Evolutionary conservation across 2,329 filamentous ascomycete genomes (phyloP).

Genomic region (Fusarium nygamai): DNA sequence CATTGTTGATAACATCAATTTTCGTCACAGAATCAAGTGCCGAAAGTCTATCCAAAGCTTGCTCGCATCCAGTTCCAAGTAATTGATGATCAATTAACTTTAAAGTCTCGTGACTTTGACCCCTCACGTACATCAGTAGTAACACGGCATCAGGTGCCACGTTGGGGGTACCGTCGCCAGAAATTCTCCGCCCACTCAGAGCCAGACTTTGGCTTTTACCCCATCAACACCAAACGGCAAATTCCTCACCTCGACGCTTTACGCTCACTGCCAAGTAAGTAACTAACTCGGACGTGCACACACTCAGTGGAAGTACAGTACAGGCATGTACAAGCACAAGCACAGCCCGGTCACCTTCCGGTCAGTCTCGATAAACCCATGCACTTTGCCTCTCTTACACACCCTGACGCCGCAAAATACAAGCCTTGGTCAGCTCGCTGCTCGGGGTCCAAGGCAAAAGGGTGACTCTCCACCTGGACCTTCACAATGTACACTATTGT

Average conservation of each 20-base stretch:
- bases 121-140: background rate
- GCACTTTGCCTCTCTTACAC: constrained; percentile 29
- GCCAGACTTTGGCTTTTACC: background rate
- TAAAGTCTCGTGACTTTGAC: constrained; percentile 2
- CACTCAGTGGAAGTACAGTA: background rate
- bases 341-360: constrained; percentile 6
- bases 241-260: constrained; percentile 5
- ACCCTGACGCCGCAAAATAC: background rate
- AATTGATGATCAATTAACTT: background rate
- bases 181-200: constrained; percentile 24
- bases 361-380: constrained; percentile 7
- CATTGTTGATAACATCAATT: background rate
- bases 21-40: background rate
- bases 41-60: background rate
- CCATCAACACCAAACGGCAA: constrained; percentile 21
- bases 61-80: background rate
- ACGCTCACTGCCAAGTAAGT: background rate
- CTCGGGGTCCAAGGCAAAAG: background rate
- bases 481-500: background rate
- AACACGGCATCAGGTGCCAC: constrained; percentile 14
- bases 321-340: background rate
- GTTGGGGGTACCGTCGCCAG: constrained; percentile 36
- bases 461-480: constrained; percentile 9
- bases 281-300: constrained; percentile 3
- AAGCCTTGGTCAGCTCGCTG: constrained; percentile 12